These are phyloP conservation scores for Xylaria sp. DNA, from an alignment of 2,329 filamentous ascomycete genomes.

Conservation along the genomic window DNA sequence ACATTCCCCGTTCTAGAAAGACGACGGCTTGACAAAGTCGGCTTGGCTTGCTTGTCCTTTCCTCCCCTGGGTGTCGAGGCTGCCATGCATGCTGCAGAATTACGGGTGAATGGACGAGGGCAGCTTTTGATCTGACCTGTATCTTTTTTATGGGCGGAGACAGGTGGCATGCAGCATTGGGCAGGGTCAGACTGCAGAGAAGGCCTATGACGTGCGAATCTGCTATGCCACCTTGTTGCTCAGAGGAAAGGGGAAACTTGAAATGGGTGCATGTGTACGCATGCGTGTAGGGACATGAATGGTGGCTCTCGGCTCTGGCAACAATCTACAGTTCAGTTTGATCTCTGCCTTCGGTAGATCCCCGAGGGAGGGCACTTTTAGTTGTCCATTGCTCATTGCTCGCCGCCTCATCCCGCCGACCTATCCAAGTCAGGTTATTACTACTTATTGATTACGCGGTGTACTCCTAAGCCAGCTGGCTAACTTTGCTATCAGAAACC, in stretches of 20 bases:
- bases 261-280: conserved; percentile 25
- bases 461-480: background rate
- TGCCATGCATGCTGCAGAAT: conserved; percentile 21
- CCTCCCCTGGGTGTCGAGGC: background rate
- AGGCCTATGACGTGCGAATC: conserved; percentile 31
- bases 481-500: background rate
- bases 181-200: conserved; percentile 22
- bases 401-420: conserved; percentile 6
- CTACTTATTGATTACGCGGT: background rate
- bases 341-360: background rate
- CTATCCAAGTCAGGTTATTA: background rate
- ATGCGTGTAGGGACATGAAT: conserved; percentile 39
- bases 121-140: conserved; percentile 16
- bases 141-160: conserved; percentile 24
- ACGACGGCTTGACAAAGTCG: conserved; percentile 4
- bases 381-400: background rate
- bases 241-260: conserved; percentile 24
- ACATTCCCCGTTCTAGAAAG: conserved; percentile 30
- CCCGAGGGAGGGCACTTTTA: conserved; percentile 3
- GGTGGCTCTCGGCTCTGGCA: conserved; percentile 25
- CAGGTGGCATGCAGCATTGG: conserved; percentile 40
- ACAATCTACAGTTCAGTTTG: conserved; percentile 10
- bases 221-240: conserved; percentile 20
- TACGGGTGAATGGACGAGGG: conserved; percentile 19
- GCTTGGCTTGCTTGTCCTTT: conserved; percentile 1